A percentile compares a stretch with the other conserved stretches of the same genome.
These are phyloP conservation scores for Aspergillus kassunensis DNA, from an alignment of 495 filamentous ascomycete species.

Conservation along the genomic window DNA sequence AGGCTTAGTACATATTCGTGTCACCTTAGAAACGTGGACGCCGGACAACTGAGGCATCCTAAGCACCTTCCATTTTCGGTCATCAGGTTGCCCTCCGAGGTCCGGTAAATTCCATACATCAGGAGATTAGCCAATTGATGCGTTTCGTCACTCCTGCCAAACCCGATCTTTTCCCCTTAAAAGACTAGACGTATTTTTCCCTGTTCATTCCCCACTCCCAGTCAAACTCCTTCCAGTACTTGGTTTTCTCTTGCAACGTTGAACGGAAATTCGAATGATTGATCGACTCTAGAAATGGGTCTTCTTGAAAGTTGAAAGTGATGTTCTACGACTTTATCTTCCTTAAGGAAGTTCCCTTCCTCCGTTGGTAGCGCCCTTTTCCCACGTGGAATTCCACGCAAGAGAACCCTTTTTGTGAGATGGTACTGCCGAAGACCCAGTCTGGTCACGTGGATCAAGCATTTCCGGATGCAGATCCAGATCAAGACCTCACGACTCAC, in stretches of 20 bases:
- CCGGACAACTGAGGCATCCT: not conserved
- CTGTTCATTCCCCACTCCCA: not conserved
- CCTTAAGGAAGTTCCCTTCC: not conserved
- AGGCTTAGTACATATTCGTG: too few relatives aligned
- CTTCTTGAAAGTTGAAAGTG: not conserved
- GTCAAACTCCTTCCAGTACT: too few relatives aligned
- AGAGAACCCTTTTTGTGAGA: slow-evolving; percentile 8
- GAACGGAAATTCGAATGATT: not conserved
- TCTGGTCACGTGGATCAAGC: slow-evolving; percentile 18
- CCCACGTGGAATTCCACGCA: slow-evolving; percentile 17
- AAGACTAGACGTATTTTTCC: not conserved
- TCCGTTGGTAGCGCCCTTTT: slow-evolving; percentile 5
- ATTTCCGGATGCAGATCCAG: slow-evolving; percentile 18
- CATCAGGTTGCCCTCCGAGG: too few relatives aligned
- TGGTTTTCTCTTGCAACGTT: too few relatives aligned
- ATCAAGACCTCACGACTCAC: not conserved
- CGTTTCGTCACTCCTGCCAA: not conserved
- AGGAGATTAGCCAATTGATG: not conserved
- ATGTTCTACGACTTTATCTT: not conserved
- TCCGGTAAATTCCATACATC: not conserved
- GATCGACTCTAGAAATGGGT: not conserved
- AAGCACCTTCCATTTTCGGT: slow-evolving; percentile 1
- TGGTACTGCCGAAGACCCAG: slow-evolving; percentile 4
- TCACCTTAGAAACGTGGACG: too few relatives aligned
- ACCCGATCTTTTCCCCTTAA: not conserved